Conservation (phyloP, 257 asterid species). For the Solanum lycopersicoides region DNA sequence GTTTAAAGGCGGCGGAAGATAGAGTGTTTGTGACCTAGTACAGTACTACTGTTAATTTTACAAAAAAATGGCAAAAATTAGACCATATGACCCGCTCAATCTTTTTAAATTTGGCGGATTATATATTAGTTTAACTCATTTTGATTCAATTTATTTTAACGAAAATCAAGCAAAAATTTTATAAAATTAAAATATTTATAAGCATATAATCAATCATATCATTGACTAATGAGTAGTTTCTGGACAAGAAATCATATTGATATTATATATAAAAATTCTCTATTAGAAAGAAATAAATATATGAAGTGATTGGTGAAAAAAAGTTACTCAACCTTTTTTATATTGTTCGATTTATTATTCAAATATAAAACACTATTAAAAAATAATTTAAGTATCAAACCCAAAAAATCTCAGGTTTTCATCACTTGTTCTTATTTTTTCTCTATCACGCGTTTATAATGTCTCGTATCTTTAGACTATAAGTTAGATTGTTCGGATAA, state of each 20-base stretch:
- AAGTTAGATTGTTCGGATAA: neutral
- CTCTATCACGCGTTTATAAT: neutral
- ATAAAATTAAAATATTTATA: too few relatives aligned
- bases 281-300: too few relatives aligned
- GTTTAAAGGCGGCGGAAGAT: neutral
- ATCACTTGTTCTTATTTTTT: too few relatives aligned
- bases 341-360: neutral
- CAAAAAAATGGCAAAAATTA: neutral
- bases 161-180: neutral
- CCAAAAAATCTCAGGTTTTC: neutral
- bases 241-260: too few relatives aligned
- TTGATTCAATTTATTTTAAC: too few relatives aligned
- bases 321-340: neutral
- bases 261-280: too few relatives aligned
- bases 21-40: neutral
- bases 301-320: neutral
- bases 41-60: neutral
- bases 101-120: neutral
- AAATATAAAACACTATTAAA: too few relatives aligned
- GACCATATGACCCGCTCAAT: neutral
- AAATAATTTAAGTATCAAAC: neutral
- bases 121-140: neutral
- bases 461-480: neutral
- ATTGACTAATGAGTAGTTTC: fast-evolving
- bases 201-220: too few relatives aligned